Evolutionary conservation across 2,329 filamentous ascomycete species (phyloP).

Genomic region (Aureobasidium pullulans): DNA sequence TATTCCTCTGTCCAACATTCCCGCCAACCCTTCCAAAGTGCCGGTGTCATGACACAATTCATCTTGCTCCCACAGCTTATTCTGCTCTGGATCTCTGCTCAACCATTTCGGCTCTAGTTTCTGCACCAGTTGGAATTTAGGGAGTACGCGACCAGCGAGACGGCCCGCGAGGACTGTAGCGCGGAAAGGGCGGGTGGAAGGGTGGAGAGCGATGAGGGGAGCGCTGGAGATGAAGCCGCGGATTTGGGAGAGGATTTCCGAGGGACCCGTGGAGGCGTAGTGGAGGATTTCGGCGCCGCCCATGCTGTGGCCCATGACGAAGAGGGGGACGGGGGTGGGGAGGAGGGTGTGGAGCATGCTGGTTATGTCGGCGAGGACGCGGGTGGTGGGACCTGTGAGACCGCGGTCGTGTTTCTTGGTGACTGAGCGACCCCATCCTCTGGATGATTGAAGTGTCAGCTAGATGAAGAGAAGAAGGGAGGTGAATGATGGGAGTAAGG

Average conservation of each 20-base stretch:
- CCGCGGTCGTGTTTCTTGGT: slow-evolving; percentile 56
- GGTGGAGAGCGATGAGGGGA: slow-evolving; percentile 71
- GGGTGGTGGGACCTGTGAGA: slow-evolving; percentile 63
- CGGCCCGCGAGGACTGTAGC: slow-evolving; percentile 60
- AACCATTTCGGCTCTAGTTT: slow-evolving; percentile 58
- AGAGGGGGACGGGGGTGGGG: slow-evolving; percentile 50
- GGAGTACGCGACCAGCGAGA: slow-evolving; percentile 60
- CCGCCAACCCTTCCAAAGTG: slow-evolving; percentile 72
- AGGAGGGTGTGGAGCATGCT: slow-evolving; percentile 61
- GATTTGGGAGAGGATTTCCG: slow-evolving; percentile 51
- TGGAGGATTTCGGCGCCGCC: slow-evolving; percentile 72
- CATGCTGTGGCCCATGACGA: slow-evolving; percentile 88
- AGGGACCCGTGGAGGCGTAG: slow-evolving; percentile 41
- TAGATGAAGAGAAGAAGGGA: not conserved
- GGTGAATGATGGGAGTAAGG: not conserved
- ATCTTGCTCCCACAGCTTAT: slow-evolving; percentile 57
- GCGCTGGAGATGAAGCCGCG: slow-evolving; percentile 67
- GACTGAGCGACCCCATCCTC: slow-evolving; percentile 76
- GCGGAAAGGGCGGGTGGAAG: slow-evolving; percentile 54
- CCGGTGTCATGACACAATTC: slow-evolving; percentile 72
- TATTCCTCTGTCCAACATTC: slow-evolving; percentile 66
- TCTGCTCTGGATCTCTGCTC: slow-evolving; percentile 58
- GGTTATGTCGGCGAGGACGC: slow-evolving; percentile 70
- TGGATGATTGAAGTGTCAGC: not conserved
- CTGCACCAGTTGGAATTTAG: slow-evolving; percentile 59